Conservation (phyloP, 768 basidiomycete genomes). For the Cystofilobasidium ferigula region DNA sequence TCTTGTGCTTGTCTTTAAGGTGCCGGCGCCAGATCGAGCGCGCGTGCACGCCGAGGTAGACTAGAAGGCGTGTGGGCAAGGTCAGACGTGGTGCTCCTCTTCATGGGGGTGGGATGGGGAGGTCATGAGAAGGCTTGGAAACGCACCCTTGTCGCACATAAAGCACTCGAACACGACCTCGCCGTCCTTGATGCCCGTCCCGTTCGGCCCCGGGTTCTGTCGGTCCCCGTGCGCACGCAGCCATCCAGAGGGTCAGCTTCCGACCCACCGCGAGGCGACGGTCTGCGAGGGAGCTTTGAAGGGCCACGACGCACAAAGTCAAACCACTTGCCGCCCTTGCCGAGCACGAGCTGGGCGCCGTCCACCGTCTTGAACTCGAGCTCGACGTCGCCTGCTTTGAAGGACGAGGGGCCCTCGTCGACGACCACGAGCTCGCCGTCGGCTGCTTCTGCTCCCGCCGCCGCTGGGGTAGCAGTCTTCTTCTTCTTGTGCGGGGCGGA, state of each 20-base stretch:
- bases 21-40: conserved; percentile 25
- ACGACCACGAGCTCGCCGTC: neutral
- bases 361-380: conserved; percentile 12
- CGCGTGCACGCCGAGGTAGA: conserved; percentile 17
- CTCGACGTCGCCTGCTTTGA: neutral
- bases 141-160: conserved; percentile 20
- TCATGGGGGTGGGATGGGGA: neutral
- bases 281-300: too few species aligned
- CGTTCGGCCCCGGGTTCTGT: conserved; percentile 13
- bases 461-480: neutral
- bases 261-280: too few species aligned
- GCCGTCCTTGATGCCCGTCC: neutral
- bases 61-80: neutral
- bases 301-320: neutral
- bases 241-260: too few species aligned
- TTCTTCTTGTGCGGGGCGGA: neutral
- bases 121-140: neutral
- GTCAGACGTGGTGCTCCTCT: neutral
- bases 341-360: conserved; percentile 6
- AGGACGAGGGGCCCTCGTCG: neutral
- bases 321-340: conserved; percentile 19
- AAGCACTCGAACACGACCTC: conserved; percentile 17
- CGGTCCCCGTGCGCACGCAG: too few species aligned
- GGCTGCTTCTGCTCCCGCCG: too few species aligned
- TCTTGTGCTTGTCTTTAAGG: conserved; percentile 21